Conservation (phyloP, 78 protist genomes). For the Dictyostelium purpureum region DNA sequence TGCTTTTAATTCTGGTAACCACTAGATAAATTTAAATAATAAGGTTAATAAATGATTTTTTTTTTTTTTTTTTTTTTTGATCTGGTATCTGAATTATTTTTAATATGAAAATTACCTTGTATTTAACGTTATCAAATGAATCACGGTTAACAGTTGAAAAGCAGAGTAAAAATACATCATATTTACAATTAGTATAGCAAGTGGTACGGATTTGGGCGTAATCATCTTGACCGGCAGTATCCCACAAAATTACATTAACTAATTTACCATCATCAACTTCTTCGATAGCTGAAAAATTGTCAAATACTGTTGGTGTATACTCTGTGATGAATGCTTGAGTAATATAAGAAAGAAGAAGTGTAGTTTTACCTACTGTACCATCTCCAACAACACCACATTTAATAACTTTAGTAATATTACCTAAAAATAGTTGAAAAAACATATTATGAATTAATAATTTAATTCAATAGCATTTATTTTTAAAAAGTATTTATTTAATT, state of each 20-base stretch:
- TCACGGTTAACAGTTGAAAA: constrained; percentile 79
- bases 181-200: constrained; percentile 79
- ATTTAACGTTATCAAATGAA: constrained; percentile 83
- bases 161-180: constrained; percentile 81
- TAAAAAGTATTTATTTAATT: background rate
- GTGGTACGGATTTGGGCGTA: constrained; percentile 79
- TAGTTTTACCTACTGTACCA: constrained; percentile 76
- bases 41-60: background rate
- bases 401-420: constrained; percentile 64
- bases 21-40: background rate
- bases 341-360: constrained; percentile 73
- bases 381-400: constrained; percentile 55
- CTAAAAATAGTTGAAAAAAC: background rate
- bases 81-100: background rate
- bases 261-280: constrained; percentile 82
- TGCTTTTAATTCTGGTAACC: constrained; percentile 75
- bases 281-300: constrained; percentile 84
- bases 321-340: constrained; percentile 83
- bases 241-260: constrained; percentile 84
- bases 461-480: background rate
- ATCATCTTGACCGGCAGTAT: constrained; percentile 84
- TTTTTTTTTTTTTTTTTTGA: too few relatives aligned
- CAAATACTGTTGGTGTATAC: constrained; percentile 81
- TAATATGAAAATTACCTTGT: constrained; percentile 34
- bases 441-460: background rate